Evolutionary conservation across 805 yeast species (phyloP), one percentile per base, ranked within the genome.

Genomic region (Barnettozyma populi): DNA sequence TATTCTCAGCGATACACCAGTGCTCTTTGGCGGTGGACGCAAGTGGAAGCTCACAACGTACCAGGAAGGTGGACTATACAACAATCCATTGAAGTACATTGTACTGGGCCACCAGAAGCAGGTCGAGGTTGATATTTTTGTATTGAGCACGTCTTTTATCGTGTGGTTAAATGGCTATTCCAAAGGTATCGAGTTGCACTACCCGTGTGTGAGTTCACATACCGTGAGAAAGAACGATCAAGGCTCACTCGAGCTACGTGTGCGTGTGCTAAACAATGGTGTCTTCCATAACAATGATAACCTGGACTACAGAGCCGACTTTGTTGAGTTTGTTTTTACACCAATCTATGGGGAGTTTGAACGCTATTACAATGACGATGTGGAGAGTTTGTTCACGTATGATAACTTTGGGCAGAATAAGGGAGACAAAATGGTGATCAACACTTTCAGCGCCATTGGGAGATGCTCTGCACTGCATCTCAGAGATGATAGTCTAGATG

Each of bases 21-120:
- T 71, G 1, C 52, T 71, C 18, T 65, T 63, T 42, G 76, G 73
- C 4, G 76, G 76, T 4, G 75, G 76, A 1, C 60, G 74, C 27
- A 64, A 69, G 23, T 58, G 71, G 53, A 42, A 56, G 1, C 47
- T 60, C 4, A 35, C 36, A 11, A 48, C 56, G 5, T 52, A 51
- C 31, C 37, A 16, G 6, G 25, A 42, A 9, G 37, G 43, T 7
- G 29, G 24, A n/a, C 8, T 31, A 3, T 37, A 25, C 18, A 29
- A 47, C 3, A 42, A 52, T 4, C 44, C 51, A 4, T 27, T 56
- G 19, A 45, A 41, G 13, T 49, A 41, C 34, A 46, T 55, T 14
- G 52, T 52, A 0, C 41, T 52, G 8, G 45, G 52, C 19, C 52
- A 53, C 9, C 49, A 50, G n/a, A 29, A 41, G 8, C 48, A 45